phyloP scores from a whole-genome alignment of 2,329 filamentous ascomycete genomes.

The Bipolaris sorokiniana region DNA sequence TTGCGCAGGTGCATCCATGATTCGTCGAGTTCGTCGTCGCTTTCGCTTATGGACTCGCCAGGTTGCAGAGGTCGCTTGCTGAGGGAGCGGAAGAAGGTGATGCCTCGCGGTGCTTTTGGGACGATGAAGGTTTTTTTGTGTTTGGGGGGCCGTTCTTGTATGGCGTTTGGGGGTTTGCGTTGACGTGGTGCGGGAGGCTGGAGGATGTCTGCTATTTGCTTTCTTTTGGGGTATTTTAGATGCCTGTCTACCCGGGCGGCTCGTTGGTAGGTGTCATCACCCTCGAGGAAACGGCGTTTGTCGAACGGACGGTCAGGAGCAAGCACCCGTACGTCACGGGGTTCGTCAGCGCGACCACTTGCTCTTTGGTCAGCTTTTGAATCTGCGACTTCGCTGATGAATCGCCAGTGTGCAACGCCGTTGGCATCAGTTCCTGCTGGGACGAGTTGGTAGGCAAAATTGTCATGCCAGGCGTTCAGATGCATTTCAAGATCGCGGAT shows the following conservation, averaged over 20 bases:
- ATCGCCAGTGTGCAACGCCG: conserved; percentile 23
- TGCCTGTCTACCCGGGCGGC: conserved; percentile 17
- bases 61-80: conserved; percentile 49
- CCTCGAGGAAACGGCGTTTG: conserved; percentile 41
- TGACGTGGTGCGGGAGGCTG: neutral
- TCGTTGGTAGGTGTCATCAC: conserved; percentile 37
- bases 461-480: conserved; percentile 43
- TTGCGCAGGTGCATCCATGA: conserved; percentile 46
- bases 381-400: conserved; percentile 28
- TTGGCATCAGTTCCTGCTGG: conserved; percentile 15
- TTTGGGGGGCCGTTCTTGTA: conserved; percentile 20
- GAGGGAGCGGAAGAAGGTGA: conserved; percentile 50
- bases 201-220: neutral
- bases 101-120: conserved; percentile 40
- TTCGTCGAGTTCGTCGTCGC: conserved; percentile 52
- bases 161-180: conserved; percentile 25
- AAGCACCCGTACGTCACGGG: conserved; percentile 39
- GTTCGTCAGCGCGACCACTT: conserved; percentile 33
- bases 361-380: conserved; percentile 28
- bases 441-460: conserved; percentile 36
- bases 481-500: conserved; percentile 46
- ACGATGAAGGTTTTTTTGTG: conserved; percentile 41
- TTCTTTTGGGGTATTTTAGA: conserved; percentile 1
- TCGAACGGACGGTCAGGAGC: conserved; percentile 47
- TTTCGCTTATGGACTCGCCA: conserved; percentile 51